These are phyloP conservation scores for Paracamarosporium sp. DNA, from an alignment of 2,329 filamentous ascomycete genomes.

Conservation along the genomic window DNA sequence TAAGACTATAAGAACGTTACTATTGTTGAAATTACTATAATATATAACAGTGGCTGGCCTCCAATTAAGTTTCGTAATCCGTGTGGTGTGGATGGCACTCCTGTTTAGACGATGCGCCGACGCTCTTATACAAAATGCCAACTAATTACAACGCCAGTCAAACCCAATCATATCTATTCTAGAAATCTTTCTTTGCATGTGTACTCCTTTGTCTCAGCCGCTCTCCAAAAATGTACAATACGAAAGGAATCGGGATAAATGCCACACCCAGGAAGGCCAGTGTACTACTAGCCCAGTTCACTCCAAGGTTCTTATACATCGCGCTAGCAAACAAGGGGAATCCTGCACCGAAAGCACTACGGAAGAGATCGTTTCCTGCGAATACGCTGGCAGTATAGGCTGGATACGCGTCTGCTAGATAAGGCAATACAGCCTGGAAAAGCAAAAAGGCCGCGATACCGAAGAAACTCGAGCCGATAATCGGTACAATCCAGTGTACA, in stretches of 20 bases:
- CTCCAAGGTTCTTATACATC: slow-evolving; percentile 41
- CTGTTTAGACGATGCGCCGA: too few species aligned
- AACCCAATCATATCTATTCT: background rate
- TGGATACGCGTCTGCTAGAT: slow-evolving; percentile 47
- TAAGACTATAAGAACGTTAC: too few species aligned
- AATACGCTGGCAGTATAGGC: slow-evolving; percentile 46
- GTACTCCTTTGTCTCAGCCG: background rate
- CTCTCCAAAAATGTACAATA: slow-evolving; percentile 28
- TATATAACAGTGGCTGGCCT: too few species aligned
- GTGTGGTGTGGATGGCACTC: background rate
- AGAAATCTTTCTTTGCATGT: slow-evolving; percentile 1
- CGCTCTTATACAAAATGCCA: too few species aligned
- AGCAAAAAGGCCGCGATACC: slow-evolving; percentile 8
- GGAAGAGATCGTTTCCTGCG: slow-evolving; percentile 49
- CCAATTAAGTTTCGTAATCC: too few species aligned
- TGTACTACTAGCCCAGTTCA: slow-evolving; percentile 50
- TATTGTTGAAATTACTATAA: too few species aligned
- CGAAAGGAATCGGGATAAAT: slow-evolving; percentile 16
- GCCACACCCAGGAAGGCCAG: slow-evolving; percentile 34
- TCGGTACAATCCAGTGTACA: slow-evolving; percentile 45
- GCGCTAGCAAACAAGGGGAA: slow-evolving; percentile 45
- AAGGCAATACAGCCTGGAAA: slow-evolving; percentile 46
- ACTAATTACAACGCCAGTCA: too few species aligned
- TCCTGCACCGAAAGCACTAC: slow-evolving; percentile 44
- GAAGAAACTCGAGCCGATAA: slow-evolving; percentile 44